Evolutionary conservation across 305 asterid genomes (phyloP).

Genomic region (Striga hermonthica): DNA sequence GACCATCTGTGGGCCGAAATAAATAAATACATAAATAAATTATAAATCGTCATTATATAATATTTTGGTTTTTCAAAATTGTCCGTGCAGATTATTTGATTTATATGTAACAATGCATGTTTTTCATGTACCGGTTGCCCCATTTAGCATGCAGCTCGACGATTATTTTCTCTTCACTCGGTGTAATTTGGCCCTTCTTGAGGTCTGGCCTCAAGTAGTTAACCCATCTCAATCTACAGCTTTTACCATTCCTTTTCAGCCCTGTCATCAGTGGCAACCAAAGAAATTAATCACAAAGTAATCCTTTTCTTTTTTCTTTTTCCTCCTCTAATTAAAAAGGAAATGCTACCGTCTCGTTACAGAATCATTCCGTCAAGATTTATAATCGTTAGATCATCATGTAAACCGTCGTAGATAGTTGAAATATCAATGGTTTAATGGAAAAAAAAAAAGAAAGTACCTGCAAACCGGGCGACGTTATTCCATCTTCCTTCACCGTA

Average conservation of each 20-base stretch:
- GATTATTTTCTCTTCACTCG: constrained; percentile 67
- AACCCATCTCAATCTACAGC: constrained; percentile 93
- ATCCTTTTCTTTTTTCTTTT: background rate
- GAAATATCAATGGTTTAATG: no score
- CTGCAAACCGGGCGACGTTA: constrained; percentile 70
- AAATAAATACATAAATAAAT: no score
- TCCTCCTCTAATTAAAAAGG: background rate
- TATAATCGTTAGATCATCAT: no score
- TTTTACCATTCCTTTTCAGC: constrained; percentile 77
- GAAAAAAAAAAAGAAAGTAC: constrained; percentile 36
- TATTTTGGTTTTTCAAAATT: no score
- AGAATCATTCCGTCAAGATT: no score
- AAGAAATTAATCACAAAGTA: background rate
- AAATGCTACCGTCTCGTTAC: background rate
- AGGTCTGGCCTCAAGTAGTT: constrained; percentile 87
- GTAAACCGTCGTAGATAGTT: no score
- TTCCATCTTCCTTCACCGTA: constrained; percentile 95
- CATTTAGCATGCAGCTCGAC: constrained; percentile 72
- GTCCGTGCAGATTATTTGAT: no score
- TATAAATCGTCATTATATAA: no score
- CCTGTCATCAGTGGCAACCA: constrained; percentile 38
- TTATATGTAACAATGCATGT: no score
- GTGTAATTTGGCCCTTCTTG: constrained; percentile 78
- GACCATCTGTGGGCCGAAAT: constrained; percentile 58
- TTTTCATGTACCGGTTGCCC: constrained; percentile 66